These are phyloP conservation scores for Wallacemonas collosoma DNA, from an alignment of 208 protist species.

Conservation along the genomic window DNA sequence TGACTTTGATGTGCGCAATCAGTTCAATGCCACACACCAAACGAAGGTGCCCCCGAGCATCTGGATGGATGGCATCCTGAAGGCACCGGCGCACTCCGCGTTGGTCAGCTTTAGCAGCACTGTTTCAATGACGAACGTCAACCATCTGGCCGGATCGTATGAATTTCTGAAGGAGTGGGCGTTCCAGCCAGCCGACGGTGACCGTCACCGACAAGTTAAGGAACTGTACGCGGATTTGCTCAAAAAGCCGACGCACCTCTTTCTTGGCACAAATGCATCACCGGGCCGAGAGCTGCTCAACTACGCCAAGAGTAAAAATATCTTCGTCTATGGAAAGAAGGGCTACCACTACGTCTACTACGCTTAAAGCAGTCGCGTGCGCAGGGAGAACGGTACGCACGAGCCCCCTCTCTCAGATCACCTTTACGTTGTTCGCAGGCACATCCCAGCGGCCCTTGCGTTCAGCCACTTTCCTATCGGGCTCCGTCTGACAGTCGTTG, in stretches of 20 bases:
- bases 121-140: constrained; percentile 64
- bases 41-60: constrained; percentile 75
- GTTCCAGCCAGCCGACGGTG: constrained; percentile 62
- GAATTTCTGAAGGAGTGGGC: constrained; percentile 74
- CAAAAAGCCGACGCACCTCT: constrained; percentile 59
- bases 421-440: no score
- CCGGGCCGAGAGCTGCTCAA: constrained; percentile 79
- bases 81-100: constrained; percentile 55
- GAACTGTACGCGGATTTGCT: constrained; percentile 60
- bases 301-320: constrained; percentile 76
- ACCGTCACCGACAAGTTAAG: constrained; percentile 80
- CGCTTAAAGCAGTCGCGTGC: constrained; percentile 24
- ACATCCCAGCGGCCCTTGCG: no score
- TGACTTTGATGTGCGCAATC: constrained; percentile 70
- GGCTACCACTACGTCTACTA: constrained; percentile 70
- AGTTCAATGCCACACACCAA: constrained; percentile 69
- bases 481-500: no score
- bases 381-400: not conserved
- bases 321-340: constrained; percentile 85
- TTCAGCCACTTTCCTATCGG: no score
- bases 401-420: no score
- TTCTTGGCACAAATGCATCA: constrained; percentile 67
- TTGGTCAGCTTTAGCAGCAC: constrained; percentile 60
- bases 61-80: constrained; percentile 85
- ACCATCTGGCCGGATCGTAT: constrained; percentile 55